Conservation (phyloP, 495 filamentous ascomycete species). For the Geoglossum glabrum region DNA sequence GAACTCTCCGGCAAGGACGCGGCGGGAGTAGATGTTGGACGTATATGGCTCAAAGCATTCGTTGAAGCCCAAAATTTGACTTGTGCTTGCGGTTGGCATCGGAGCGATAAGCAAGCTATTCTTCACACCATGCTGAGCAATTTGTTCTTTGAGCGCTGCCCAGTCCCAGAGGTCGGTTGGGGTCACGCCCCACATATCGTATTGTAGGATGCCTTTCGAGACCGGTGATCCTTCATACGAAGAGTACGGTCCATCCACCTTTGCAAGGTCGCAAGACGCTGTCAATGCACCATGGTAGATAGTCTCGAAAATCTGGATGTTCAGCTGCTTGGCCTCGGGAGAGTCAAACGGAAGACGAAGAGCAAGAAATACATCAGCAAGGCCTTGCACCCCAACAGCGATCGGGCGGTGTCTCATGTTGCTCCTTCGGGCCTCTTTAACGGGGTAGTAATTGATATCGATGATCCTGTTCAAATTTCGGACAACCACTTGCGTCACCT, state of each 20-base stretch:
- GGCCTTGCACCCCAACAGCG: slow-evolving; percentile 89
- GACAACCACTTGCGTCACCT: slow-evolving; percentile 74
- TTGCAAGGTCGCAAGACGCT: slow-evolving; percentile 68
- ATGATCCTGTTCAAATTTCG: slow-evolving; percentile 96
- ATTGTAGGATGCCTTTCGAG: slow-evolving; percentile 89
- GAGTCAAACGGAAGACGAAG: slow-evolving; percentile 95
- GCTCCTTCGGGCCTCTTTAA: slow-evolving; percentile 75
- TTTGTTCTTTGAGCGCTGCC: slow-evolving; percentile 69
- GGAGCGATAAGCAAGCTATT: slow-evolving; percentile 90
- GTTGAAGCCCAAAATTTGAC: slow-evolving; percentile 94
- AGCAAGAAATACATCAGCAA: slow-evolving; percentile 96
- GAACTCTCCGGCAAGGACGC: slow-evolving; percentile 95
- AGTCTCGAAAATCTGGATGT: slow-evolving; percentile 98
- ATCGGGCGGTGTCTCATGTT: slow-evolving; percentile 93
- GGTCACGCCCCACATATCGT: slow-evolving; percentile 94
- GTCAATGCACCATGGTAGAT: slow-evolving; percentile 95
- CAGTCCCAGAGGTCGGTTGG: slow-evolving; percentile 95
- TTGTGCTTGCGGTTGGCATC: slow-evolving; percentile 93
- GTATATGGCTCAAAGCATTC: slow-evolving; percentile 99
- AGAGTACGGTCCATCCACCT: slow-evolving; percentile 62
- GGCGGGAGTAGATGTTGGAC: slow-evolving; percentile 97
- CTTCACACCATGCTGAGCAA: slow-evolving; percentile 76
- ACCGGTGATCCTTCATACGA: slow-evolving; percentile 87
- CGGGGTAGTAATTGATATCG: slow-evolving; percentile 91
- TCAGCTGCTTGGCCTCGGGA: slow-evolving; percentile 73